Evolutionary conservation across 345 rosid genomes (phyloP), one percentile per base, ranked within the genome.

Genomic region (Citrus medica): DNA sequence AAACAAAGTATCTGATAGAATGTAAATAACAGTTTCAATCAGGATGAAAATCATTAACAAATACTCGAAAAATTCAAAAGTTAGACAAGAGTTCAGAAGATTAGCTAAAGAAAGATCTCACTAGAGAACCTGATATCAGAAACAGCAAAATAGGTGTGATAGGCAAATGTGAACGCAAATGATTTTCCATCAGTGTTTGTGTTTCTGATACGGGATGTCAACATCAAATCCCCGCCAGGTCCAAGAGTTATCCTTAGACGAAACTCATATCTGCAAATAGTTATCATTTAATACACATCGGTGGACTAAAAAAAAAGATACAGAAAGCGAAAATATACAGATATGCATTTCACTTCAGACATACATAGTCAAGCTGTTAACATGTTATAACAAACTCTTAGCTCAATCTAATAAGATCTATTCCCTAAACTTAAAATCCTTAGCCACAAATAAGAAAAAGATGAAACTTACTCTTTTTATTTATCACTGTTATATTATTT

Each of bases 191-290:
- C 90, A 37, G 81, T 75, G 35, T 79, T 89, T 71, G 84, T 89
- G 80, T 89, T 89, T 77, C 92, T 83, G 24, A 89, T 83, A 37
- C 92, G 90, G 56, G 90, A 87, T 76, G 92, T 89, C 88, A 87
- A 77, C 89, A 83, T 82, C 83, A 89, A 77, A 87, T 89, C 92
- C 80, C 90, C 92, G 5, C 86, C 88, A 55, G 87, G 83, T 51
- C 92, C 87, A 80, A 89, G 79, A 56, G 92, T 80, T 28, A 89
- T 80, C 85, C 92, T 84, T 76, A 89, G 70, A 37, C 90, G 89
- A 79, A 84, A 89, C 78, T 89, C 92, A 24, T 76, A 89, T 79
- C 92, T 89, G 76, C 76, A 76, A 51, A 68, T 21, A 63, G 35
- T 60, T 27, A 60, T 64, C 53, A 63, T 5, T 17, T 46, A 32